Evolutionary conservation across 495 filamentous ascomycete genomes (phyloP).

Genomic region (Penicillium silybi): DNA sequence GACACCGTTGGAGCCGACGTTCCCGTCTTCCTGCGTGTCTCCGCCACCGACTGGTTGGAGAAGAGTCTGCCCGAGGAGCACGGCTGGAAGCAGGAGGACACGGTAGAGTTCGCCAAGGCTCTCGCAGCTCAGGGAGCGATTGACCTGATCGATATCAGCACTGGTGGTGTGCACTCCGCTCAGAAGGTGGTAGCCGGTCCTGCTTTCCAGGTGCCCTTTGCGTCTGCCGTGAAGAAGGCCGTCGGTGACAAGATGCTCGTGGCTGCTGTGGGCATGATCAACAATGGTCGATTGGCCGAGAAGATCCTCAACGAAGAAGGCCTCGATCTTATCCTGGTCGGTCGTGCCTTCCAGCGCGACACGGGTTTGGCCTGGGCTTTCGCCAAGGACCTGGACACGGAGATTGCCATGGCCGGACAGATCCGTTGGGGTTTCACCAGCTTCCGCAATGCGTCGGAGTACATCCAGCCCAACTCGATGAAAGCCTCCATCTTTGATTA

Average conservation of each 20-base stretch:
- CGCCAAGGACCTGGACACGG: slow-evolving; percentile 62
- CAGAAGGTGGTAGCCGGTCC: slow-evolving; percentile 57
- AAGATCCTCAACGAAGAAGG: slow-evolving; percentile 52
- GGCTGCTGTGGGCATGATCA: slow-evolving; percentile 62
- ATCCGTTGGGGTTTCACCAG: slow-evolving; percentile 56
- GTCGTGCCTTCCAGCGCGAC: slow-evolving; percentile 68
- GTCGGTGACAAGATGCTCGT: slow-evolving; percentile 59
- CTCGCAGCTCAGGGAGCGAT: slow-evolving; percentile 54
- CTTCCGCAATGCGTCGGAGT: slow-evolving; percentile 34
- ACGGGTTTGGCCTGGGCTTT: slow-evolving; percentile 63
- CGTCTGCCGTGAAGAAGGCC: slow-evolving; percentile 58
- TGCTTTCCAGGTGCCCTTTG: slow-evolving; percentile 65
- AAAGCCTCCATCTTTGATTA: slow-evolving; percentile 35
- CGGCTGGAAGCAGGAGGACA: slow-evolving; percentile 56
- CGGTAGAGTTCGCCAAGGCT: slow-evolving; percentile 50
- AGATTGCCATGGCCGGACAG: slow-evolving; percentile 62
- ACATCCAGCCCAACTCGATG: slow-evolving; percentile 36
- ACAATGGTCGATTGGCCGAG: slow-evolving; percentile 55
- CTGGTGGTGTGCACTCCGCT: slow-evolving; percentile 54
- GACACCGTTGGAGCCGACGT: slow-evolving; percentile 51
- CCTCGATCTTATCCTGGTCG: slow-evolving; percentile 59
- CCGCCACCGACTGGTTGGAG: slow-evolving; percentile 60
- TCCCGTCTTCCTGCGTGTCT: slow-evolving; percentile 65
- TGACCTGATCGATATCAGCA: slow-evolving; percentile 64
- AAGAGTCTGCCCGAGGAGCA: slow-evolving; percentile 42